Evolutionary conservation across 2,329 filamentous ascomycete species (phyloP).

Genomic region (Trichoderma sp.): DNA sequence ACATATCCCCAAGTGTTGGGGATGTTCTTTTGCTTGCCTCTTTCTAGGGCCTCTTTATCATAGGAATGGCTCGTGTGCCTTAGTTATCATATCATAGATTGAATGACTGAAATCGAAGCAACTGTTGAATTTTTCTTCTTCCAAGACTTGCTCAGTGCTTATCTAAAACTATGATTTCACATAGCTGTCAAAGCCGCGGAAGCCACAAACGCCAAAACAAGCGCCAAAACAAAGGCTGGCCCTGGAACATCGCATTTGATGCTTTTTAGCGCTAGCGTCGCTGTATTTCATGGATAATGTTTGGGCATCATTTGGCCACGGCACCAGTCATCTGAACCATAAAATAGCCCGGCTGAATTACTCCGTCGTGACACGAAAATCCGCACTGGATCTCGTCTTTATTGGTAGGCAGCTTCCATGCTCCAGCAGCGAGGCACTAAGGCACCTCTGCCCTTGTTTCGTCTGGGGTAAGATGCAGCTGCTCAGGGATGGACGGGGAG

Average conservation of each 20-base stretch:
- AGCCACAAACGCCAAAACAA: too few species aligned
- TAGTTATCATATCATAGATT: conserved; percentile 1
- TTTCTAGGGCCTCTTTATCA: background rate
- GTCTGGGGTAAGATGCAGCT: conserved; percentile 12
- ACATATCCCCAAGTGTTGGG: background rate
- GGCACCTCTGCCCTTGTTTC: background rate
- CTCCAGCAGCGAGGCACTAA: background rate
- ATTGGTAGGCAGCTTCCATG: background rate
- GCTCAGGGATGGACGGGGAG: background rate
- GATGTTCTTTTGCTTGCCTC: background rate
- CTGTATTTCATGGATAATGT: too few species aligned
- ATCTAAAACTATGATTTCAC: too few species aligned
- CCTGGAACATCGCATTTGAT: too few species aligned
- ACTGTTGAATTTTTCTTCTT: background rate
- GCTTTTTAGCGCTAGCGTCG: too few species aligned
- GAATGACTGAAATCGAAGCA: background rate
- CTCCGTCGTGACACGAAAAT: background rate
- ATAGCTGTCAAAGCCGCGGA: too few species aligned
- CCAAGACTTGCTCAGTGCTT: too few species aligned
- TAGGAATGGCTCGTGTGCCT: background rate
- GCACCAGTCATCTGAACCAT: too few species aligned
- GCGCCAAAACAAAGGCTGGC: too few species aligned
- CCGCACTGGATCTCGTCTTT: background rate
- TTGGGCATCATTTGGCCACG: too few species aligned
- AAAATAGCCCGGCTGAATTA: too few species aligned